These are phyloP conservation scores for Exserohilum rostratum DNA, from an alignment of 2,329 filamentous ascomycete species.

Conservation along the genomic window DNA sequence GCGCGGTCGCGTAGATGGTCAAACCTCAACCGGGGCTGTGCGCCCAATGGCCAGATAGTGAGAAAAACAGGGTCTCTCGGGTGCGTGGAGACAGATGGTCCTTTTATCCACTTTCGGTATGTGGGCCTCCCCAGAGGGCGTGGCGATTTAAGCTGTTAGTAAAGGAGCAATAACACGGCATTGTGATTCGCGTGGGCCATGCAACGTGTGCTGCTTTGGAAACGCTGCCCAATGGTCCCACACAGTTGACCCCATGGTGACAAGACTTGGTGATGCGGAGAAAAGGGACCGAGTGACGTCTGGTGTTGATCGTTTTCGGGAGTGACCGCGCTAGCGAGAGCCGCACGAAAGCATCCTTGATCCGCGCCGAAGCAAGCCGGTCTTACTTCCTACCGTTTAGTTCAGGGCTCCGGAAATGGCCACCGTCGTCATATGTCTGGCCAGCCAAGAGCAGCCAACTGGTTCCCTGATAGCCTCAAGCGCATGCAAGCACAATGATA, in stretches of 20 bases:
- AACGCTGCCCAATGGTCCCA: background rate
- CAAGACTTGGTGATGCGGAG: conserved; percentile 4
- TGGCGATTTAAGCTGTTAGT: conserved; percentile 15
- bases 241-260: background rate
- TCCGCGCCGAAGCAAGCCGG: conserved; percentile 13
- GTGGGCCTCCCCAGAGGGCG: conserved; percentile 18
- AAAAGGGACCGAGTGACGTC: conserved; percentile 20
- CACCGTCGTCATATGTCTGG: conserved; percentile 7
- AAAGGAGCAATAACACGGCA: background rate
- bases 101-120: conserved; percentile 21
- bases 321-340: conserved; percentile 28
- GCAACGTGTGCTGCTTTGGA: background rate
- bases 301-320: conserved; percentile 21
- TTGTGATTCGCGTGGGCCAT: conserved; percentile 1
- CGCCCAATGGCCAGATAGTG: conserved; percentile 17
- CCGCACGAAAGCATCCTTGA: conserved; percentile 22
- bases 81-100: conserved; percentile 23
- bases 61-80: conserved; percentile 9
- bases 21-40: conserved; percentile 6
- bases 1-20: conserved; percentile 6
- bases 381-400: background rate
- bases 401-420: conserved; percentile 1
- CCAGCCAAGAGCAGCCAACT: background rate
- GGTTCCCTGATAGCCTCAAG: background rate
- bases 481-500: background rate